phyloP scores from a whole-genome alignment of 2,329 filamentous ascomycete genomes.

The Ophiostoma perfectum region DNA sequence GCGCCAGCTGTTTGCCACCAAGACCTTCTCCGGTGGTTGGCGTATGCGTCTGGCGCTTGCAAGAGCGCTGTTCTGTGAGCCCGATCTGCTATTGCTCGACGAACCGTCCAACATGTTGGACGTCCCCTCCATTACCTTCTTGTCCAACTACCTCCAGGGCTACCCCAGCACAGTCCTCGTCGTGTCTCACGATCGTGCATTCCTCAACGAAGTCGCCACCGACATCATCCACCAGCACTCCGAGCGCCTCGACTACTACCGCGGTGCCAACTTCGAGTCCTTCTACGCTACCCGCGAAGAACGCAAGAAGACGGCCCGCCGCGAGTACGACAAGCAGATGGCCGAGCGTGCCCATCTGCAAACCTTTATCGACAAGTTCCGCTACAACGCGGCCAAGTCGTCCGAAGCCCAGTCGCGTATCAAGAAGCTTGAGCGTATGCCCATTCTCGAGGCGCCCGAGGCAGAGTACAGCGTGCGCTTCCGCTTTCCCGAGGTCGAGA shows the following conservation, averaged over 20 bases:
- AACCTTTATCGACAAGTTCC: conserved; percentile 98
- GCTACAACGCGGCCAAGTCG: conserved; percentile 97
- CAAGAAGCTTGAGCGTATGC: conserved; percentile 98
- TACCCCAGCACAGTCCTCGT: conserved; percentile 95
- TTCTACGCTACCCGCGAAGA: conserved; percentile 98
- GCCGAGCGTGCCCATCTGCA: conserved; percentile 86
- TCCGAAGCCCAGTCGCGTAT: conserved; percentile 97
- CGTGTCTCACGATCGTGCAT: conserved; percentile 97
- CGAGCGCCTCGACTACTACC: conserved; percentile 96
- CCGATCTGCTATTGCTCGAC: conserved; percentile 89
- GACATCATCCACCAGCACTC: conserved; percentile 99
- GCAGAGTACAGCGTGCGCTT: conserved; percentile 94
- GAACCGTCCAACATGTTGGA: conserved; percentile 99
- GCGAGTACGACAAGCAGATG: conserved; percentile 99
- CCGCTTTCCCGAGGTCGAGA: conserved; percentile 95
- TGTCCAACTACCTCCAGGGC: conserved; percentile 86
- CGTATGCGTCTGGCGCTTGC: conserved; percentile 95
- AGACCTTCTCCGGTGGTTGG: conserved; percentile 99
- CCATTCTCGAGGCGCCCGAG: conserved; percentile 82
- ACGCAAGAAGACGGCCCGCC: conserved; percentile 89
- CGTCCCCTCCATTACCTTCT: conserved; percentile 97
- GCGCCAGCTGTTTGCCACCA: conserved; percentile 86
- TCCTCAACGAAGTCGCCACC: conserved; percentile 97
- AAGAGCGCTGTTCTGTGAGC: conserved; percentile 94
- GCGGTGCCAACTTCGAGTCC: conserved; percentile 91